These are phyloP conservation scores for Bimuria novae-zelandiae DNA, from an alignment of 2,329 filamentous ascomycete species.

Conservation along the genomic window DNA sequence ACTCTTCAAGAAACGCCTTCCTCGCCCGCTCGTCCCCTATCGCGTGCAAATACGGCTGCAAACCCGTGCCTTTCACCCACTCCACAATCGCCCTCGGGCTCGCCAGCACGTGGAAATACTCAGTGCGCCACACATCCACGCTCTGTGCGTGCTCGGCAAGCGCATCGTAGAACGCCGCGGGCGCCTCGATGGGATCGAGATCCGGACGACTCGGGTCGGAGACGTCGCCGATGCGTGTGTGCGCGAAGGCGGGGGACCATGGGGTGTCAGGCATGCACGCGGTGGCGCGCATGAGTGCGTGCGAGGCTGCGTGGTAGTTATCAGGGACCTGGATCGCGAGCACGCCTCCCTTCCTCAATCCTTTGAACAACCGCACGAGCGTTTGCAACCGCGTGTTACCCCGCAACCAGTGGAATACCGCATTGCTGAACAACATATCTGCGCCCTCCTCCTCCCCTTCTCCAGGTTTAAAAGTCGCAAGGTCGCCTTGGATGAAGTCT, in stretches of 20 bases:
- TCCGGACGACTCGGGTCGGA: conserved; percentile 28
- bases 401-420: conserved; percentile 64
- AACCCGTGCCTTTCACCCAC: conserved; percentile 63
- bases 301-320: conserved; percentile 56
- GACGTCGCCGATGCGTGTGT: conserved; percentile 23
- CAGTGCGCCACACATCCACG: conserved; percentile 60
- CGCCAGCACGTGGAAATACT: conserved; percentile 58
- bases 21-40: conserved; percentile 48
- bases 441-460: conserved; percentile 19
- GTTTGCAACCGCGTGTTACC: conserved; percentile 50
- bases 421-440: conserved; percentile 59
- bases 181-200: conserved; percentile 56
- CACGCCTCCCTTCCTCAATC: conserved; percentile 51
- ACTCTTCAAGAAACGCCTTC: conserved; percentile 53
- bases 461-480: conserved; percentile 49
- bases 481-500: conserved; percentile 54
- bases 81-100: conserved; percentile 59
- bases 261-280: conserved; percentile 37
- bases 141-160: conserved; percentile 46
- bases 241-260: conserved; percentile 45
- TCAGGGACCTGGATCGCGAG: conserved; percentile 61
- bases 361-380: conserved; percentile 51
- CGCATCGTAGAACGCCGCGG: conserved; percentile 55
- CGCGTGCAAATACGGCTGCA: conserved; percentile 60
- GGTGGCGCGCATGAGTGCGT: conserved; percentile 56